Conservation (phyloP, 2,329 filamentous ascomycete species). For the Knoxdaviesia capensis region DNA sequence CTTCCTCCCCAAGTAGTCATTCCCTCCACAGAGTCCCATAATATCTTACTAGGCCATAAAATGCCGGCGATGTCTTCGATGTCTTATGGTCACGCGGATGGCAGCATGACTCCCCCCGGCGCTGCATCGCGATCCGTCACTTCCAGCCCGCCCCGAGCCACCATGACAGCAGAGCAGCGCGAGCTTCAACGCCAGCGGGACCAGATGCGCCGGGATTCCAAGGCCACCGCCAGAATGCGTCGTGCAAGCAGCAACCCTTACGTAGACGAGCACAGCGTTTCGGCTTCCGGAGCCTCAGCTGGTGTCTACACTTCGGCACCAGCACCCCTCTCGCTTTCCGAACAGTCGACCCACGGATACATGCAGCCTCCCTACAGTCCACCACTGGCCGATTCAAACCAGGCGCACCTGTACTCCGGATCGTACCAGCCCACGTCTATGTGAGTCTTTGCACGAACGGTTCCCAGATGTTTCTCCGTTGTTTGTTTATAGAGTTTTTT, state of each 20-base stretch:
- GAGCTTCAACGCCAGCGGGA: constrained; percentile 42
- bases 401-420: constrained; percentile 4
- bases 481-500: neutral
- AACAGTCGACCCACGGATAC: constrained; percentile 26
- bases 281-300: no score
- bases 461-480: neutral
- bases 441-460: neutral
- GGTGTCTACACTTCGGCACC: constrained; percentile 28
- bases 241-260: constrained; percentile 27
- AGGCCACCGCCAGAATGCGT: constrained; percentile 27
- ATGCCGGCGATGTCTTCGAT: constrained; percentile 18
- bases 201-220: constrained; percentile 35
- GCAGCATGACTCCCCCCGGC: constrained; percentile 26
- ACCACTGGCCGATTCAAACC: constrained; percentile 23
- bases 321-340: constrained; percentile 27
- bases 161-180: constrained; percentile 37
- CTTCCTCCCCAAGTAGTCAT: constrained; percentile 13
- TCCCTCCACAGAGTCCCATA: constrained; percentile 2
- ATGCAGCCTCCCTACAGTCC: constrained; percentile 26
- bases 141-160: constrained; percentile 33
- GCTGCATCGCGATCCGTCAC: constrained; percentile 30
- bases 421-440: constrained; percentile 4
- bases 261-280: constrained; percentile 13
- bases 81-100: constrained; percentile 16
- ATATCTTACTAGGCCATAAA: constrained; percentile 21